Evolutionary conservation across 495 filamentous ascomycete genomes (phyloP).

Genomic region (Niebla homalea): DNA sequence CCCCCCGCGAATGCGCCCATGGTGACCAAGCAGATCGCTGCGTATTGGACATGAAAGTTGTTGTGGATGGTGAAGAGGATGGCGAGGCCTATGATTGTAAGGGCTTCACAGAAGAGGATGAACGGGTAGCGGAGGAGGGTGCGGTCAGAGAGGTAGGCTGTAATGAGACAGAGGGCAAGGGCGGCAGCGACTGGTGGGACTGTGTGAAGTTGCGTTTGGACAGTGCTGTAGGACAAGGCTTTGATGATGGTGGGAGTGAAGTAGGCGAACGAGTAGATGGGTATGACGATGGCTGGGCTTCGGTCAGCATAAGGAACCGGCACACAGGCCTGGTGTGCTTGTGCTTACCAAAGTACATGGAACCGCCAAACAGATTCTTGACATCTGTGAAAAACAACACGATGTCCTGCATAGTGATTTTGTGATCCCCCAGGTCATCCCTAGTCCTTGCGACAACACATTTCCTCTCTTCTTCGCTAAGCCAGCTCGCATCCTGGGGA

Average conservation of each 20-base stretch:
- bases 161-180: conserved; percentile 42
- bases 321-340: background rate
- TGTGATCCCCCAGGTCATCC: background rate
- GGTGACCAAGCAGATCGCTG: conserved; percentile 16
- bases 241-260: conserved; percentile 30
- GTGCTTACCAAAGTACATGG: conserved; percentile 20
- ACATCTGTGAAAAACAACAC: conserved; percentile 6
- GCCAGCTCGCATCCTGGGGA: conserved; percentile 21
- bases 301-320: background rate
- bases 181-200: conserved; percentile 34
- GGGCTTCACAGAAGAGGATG: conserved; percentile 32
- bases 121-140: conserved; percentile 45
- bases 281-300: conserved; percentile 12
- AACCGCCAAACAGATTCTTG: conserved; percentile 16
- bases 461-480: conserved; percentile 15
- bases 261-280: conserved; percentile 17
- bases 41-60: conserved; percentile 41
- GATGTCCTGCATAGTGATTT: conserved; percentile 7
- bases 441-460: conserved; percentile 11
- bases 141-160: conserved; percentile 43
- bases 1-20: conserved; percentile 21
- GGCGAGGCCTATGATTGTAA: conserved; percentile 42
- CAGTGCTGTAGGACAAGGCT: conserved; percentile 27
- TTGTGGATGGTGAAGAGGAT: conserved; percentile 45
- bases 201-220: conserved; percentile 36